Evolutionary conservation across 2,329 filamentous ascomycete genomes (phyloP).

Genomic region (Fusarium pseudoanthophilum): DNA sequence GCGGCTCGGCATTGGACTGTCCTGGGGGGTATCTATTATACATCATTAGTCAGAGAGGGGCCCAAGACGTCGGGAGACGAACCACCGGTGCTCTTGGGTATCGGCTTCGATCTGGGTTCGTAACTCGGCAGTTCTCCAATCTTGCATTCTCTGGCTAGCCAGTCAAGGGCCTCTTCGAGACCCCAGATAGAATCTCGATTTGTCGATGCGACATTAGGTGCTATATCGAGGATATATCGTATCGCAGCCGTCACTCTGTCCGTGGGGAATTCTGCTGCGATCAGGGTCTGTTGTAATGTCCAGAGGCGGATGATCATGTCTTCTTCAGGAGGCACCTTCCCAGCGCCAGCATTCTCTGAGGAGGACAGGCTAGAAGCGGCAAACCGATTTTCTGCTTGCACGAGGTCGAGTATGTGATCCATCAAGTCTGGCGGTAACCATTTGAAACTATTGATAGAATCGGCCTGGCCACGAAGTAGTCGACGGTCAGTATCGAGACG

Average conservation of each 20-base stretch:
- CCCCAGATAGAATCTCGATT: conserved; percentile 81
- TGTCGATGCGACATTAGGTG: conserved; percentile 66
- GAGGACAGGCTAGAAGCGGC: conserved; percentile 59
- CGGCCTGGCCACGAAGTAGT: conserved; percentile 81
- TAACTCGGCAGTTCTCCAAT: conserved; percentile 78
- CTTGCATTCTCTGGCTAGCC: conserved; percentile 83
- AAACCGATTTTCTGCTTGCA: conserved; percentile 72
- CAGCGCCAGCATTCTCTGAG: conserved; percentile 56
- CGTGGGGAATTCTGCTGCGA: conserved; percentile 74
- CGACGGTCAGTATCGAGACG: conserved; percentile 88
- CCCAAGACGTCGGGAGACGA: background rate
- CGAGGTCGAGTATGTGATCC: conserved; percentile 79
- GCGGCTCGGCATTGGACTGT: conserved; percentile 62
- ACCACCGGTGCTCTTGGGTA: conserved; percentile 52
- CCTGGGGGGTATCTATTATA: conserved; percentile 57
- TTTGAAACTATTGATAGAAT: conserved; percentile 75
- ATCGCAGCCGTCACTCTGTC: conserved; percentile 72
- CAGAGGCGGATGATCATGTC: conserved; percentile 83
- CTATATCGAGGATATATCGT: conserved; percentile 73
- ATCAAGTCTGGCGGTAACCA: conserved; percentile 86
- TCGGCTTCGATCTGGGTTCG: conserved; percentile 56
- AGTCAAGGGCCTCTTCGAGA: conserved; percentile 87
- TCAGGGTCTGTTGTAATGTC: conserved; percentile 81
- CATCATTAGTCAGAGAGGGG: background rate
- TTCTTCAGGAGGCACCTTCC: conserved; percentile 75